Base-by-base conservation (phyloP, 2,329 filamentous ascomycete genomes). In the Eutypella sp. region DNA sequence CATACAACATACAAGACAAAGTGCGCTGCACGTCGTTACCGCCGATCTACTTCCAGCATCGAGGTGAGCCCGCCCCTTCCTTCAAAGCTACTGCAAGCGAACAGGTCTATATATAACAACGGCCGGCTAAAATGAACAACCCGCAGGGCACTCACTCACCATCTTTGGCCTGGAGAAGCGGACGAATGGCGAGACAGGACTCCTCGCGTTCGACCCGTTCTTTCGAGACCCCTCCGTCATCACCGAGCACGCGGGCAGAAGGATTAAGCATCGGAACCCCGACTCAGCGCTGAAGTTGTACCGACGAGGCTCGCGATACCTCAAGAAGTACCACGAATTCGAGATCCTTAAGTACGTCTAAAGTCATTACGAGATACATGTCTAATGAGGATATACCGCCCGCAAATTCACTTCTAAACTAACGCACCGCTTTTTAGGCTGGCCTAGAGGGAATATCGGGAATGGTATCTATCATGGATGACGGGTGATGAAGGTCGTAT, bases 41-140 rank as follows among this genome's bases (percentile, higher is more conserved):
- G 33, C 91, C 93, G 0, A 84, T 97, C 34, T 97, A 96, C 66
- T 82, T 96, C 50, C 92, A 97, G 62, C 88, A 93, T 56, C 81
- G 82, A 52, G 85, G 83, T 82, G 69, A 47, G 65, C 52, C 6
- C 33, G n/a, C 7, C 19, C 9, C 37, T 31, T 24, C 40, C 7
- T 22, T 8, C n/a, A n/a, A n/a, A n/a, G n/a, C n/a, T n/a, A n/a
- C n/a, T n/a, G n/a, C n/a, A n/a, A n/a, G n/a, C n/a, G n/a, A n/a
- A n/a, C n/a, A n/a, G n/a, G n/a, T n/a, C n/a, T n/a, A n/a, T n/a
- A n/a, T 44, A 7, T 34, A 27, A 27, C 23, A 16, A 16, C 24
- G 16, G 18, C 31, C 33, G 16, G 36, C 18, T 20, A 29, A 39
- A 22, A 41, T 27, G 42, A 18, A 29, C 16, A 15, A 15, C 36